phyloP scores from a whole-genome alignment of 2,329 filamentous ascomycete genomes.

The Cladosporium sp. region DNA sequence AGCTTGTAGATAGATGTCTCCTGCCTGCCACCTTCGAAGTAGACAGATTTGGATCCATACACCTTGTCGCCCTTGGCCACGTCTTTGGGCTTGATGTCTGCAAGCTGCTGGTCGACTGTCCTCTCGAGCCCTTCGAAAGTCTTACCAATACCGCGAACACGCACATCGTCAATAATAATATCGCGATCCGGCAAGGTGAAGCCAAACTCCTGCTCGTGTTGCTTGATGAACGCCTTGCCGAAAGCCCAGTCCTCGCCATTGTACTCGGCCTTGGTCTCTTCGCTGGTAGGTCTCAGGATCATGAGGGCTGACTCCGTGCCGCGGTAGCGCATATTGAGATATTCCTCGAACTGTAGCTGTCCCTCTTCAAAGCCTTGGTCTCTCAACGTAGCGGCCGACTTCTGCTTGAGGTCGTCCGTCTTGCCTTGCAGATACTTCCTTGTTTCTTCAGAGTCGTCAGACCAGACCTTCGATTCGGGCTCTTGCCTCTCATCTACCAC shows the following conservation, averaged over 20 bases:
- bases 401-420: constrained; percentile 75
- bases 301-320: constrained; percentile 89
- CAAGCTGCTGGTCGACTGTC: constrained; percentile 80
- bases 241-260: constrained; percentile 73
- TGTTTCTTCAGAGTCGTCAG: constrained; percentile 52
- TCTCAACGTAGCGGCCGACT: constrained; percentile 61
- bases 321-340: constrained; percentile 88
- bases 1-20: constrained; percentile 82
- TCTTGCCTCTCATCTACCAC: constrained; percentile 90
- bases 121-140: constrained; percentile 75
- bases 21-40: constrained; percentile 75
- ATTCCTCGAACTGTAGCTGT: constrained; percentile 81
- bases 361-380: constrained; percentile 75
- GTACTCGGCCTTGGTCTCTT: constrained; percentile 58
- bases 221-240: constrained; percentile 75
- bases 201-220: constrained; percentile 89
- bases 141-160: constrained; percentile 83
- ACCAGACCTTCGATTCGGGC: constrained; percentile 60
- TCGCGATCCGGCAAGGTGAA: constrained; percentile 83
- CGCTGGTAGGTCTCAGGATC: constrained; percentile 68
- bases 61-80: constrained; percentile 56
- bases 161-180: constrained; percentile 85
- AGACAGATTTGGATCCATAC: constrained; percentile 67
- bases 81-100: constrained; percentile 59
- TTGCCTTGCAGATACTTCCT: constrained; percentile 64